A percentile compares a stretch with the other conserved stretches of the same genome.
These are phyloP conservation scores for Amoeboaphelidium protococcarum DNA, from an alignment of 371 early-diverging fungal species.

Conservation along the genomic window DNA sequence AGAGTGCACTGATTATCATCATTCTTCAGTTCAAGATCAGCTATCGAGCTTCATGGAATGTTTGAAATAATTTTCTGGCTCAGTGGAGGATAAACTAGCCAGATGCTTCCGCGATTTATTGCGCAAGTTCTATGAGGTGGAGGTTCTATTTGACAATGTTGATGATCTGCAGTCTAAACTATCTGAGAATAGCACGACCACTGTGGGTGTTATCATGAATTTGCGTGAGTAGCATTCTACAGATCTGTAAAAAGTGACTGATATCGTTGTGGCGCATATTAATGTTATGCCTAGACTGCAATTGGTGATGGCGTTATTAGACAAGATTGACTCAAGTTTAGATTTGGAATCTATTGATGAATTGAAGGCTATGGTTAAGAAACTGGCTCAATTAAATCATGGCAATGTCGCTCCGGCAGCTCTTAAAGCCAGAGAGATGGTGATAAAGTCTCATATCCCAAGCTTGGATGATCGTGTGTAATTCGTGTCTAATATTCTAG, in stretches of 20 bases:
- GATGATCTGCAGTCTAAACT: neutral
- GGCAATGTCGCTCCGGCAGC: conserved; percentile 59
- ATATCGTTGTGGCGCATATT: conserved; percentile 51
- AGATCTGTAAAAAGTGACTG: too few relatives aligned
- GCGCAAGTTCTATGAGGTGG: conserved; percentile 55
- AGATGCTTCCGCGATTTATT: conserved; percentile 42
- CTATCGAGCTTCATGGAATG: too few relatives aligned
- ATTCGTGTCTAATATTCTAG: conserved; percentile 57
- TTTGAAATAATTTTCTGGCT: too few relatives aligned
- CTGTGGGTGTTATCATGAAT: conserved; percentile 49
- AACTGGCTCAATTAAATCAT: conserved; percentile 47
- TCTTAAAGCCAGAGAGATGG: conserved; percentile 66
- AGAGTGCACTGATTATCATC: too few relatives aligned
- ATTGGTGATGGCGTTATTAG: neutral
- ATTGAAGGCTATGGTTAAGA: conserved; percentile 51
- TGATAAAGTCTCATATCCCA: conserved; percentile 75
- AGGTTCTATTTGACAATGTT: conserved; percentile 37
- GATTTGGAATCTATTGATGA: conserved; percentile 30
- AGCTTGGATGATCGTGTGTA: conserved; percentile 62
- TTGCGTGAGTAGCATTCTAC: conserved; percentile 62
- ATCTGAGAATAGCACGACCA: neutral
- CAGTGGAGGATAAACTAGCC: too few relatives aligned
- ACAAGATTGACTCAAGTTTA: neutral
- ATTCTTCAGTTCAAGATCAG: too few relatives aligned
- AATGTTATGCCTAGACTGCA: conserved; percentile 19